Conservation (phyloP, 1,284 basidiomycete genomes). For the Leccinum angustisporum region DNA sequence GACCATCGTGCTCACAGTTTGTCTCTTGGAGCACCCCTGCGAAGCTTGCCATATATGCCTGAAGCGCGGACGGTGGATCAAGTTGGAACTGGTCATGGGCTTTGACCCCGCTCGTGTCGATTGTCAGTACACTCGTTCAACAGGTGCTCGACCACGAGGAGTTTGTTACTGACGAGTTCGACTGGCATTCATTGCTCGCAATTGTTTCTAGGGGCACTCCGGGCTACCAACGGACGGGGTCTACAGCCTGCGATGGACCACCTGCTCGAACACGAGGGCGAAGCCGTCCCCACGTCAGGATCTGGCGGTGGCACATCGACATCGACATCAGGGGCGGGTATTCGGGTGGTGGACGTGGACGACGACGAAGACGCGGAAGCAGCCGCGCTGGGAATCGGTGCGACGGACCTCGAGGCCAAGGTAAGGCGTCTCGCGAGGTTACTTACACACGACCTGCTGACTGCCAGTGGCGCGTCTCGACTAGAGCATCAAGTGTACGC, state of each 20-base stretch:
- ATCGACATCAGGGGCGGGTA: background rate
- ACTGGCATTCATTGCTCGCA: background rate
- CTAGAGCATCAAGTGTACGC: slow-evolving; percentile 77
- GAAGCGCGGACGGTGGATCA: no score
- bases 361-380: slow-evolving; percentile 64
- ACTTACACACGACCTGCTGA: background rate
- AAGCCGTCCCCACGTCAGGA: slow-evolving; percentile 68
- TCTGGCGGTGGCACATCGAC: slow-evolving; percentile 30
- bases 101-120: slow-evolving; percentile 82
- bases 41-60: no score
- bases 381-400: slow-evolving; percentile 45
- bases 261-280: slow-evolving; percentile 73
- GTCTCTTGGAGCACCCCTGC: no score
- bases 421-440: slow-evolving; percentile 33
- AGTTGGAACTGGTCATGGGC: slow-evolving; percentile 56
- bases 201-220: slow-evolving; percentile 69
- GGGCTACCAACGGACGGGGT: slow-evolving; percentile 75
- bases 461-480: background rate
- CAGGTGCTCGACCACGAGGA: background rate
- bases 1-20: no score
- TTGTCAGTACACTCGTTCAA: slow-evolving; percentile 50
- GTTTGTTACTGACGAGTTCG: background rate
- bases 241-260: slow-evolving; percentile 90
- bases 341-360: slow-evolving; percentile 45
- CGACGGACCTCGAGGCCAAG: slow-evolving; percentile 56